phyloP scores from a whole-genome alignment of 2,329 filamentous ascomycete genomes.

The Byssothecium circinans region DNA sequence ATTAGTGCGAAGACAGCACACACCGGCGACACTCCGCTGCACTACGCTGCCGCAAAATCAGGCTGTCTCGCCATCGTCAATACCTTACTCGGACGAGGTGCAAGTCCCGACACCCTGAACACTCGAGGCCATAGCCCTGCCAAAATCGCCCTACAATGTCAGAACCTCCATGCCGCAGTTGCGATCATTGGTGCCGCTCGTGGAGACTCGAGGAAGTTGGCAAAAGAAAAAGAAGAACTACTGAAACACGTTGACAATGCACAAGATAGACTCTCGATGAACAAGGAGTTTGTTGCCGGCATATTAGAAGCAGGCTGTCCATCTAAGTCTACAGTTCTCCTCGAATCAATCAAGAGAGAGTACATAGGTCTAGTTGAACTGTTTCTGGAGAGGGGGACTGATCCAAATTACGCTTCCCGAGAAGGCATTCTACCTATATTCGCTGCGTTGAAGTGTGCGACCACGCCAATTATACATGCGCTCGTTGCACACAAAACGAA shows the following conservation, averaged over 20 bases:
- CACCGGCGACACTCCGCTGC: slow-evolving; percentile 34
- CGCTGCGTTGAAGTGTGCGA: slow-evolving; percentile 30
- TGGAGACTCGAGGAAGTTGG: slow-evolving; percentile 25
- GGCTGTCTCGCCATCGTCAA: slow-evolving; percentile 25
- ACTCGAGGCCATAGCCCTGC: slow-evolving; percentile 27
- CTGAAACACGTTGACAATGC: slow-evolving; percentile 33
- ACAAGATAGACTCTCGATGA: slow-evolving; percentile 29
- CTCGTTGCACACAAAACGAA: slow-evolving; percentile 34
- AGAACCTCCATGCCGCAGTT: slow-evolving; percentile 34
- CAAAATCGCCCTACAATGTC: slow-evolving; percentile 27
- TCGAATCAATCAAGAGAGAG: slow-evolving; percentile 37
- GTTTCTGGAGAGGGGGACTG: slow-evolving; percentile 34
- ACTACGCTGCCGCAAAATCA: slow-evolving; percentile 34
- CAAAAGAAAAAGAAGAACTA: slow-evolving; percentile 37
- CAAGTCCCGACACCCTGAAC: slow-evolving; percentile 28
- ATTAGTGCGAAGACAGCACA: slow-evolving; percentile 23
- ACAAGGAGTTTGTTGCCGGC: slow-evolving; percentile 37
- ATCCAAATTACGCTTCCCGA: slow-evolving; percentile 29
- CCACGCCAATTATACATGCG: slow-evolving; percentile 25
- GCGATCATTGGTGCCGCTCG: slow-evolving; percentile 36
- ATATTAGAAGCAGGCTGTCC: slow-evolving; percentile 38
- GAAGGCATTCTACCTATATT: slow-evolving; percentile 31
- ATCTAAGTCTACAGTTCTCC: slow-evolving; percentile 34
- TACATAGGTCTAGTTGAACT: slow-evolving; percentile 30
- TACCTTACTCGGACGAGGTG: slow-evolving; percentile 30